Evolutionary conservation across 768 basidiomycete species (phyloP), one percentile per base, ranked within the genome.

Genomic region (Exidia glandulosa): DNA sequence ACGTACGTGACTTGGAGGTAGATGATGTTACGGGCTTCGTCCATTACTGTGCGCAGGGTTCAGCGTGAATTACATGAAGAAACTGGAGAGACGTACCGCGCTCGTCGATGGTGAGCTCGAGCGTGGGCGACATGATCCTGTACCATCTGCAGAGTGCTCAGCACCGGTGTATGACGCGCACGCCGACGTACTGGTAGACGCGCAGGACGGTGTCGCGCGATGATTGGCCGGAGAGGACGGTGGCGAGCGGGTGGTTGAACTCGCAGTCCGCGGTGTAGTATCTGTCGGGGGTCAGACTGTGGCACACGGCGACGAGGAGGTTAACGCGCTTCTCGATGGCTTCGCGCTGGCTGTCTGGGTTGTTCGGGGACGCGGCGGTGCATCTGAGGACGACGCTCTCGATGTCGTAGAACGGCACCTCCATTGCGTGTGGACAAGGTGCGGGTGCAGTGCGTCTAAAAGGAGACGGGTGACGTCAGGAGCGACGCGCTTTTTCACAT

Each of bases 181-280:
- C 10, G 16, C 9, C 14, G n/a, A 67, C 78, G 32, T 60, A 81
- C 79, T 84, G 82, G 66, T 81, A 85, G 32, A 86, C 75, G 10
- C 75, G 81, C 2, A 86, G 72, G 30, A 87, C 72, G 23, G 72
- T 70, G 19, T 81, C 77, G 57, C 84, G 75, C 16, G 84, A 84
- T 58, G 75, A 74, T n/a, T 77, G 75, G 0, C 67, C 75, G 3
- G 77, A 69, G 2, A 66, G 58, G 14, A 86, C 77, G 45, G 71
- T 67, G 72, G 78, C 85, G 30, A 86, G 60, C 0, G 85, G 83
- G 67, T 87, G 84, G 41, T 74, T 76, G 67, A 87, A 82, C 2
- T 72, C 75, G 29, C 81, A 83, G 62, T 87, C 78, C 2, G 72
- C 69, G 3, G 77, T 73, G 69, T 81, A 81, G 65, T 82, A 85